Percentiles rank a stretch among this genome's conserved stretches.
Evolutionary conservation across 306 rosid species (phyloP).

Genomic region (Castanea crenata): DNA sequence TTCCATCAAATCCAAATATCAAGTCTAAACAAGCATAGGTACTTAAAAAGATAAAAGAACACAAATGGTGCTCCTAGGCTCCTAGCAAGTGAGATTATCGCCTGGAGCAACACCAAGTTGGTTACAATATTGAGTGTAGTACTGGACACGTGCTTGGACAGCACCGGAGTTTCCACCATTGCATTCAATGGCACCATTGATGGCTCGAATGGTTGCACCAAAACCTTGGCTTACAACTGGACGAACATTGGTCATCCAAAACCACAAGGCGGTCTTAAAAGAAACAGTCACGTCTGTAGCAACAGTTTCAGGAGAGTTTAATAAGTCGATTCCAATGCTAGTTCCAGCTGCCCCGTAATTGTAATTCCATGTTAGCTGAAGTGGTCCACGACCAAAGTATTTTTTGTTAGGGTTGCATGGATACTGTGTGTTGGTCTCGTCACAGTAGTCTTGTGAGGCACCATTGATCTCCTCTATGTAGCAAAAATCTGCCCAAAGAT

Average conservation of each 20-base stretch:
- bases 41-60: too few relatives aligned
- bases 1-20: too few relatives aligned
- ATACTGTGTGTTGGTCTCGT: constrained; percentile 49
- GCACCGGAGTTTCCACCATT: constrained; percentile 50
- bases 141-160: constrained; percentile 42
- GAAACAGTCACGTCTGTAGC: constrained; percentile 50
- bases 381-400: constrained; percentile 79
- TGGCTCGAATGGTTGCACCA: constrained; percentile 83
- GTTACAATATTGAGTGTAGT: constrained; percentile 55
- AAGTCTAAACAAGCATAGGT: too few relatives aligned
- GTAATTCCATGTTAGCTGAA: constrained; percentile 84
- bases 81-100: constrained; percentile 50
- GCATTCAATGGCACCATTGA: constrained; percentile 65
- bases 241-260: constrained; percentile 60
- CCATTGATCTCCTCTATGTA: constrained; percentile 83
- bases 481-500: constrained; percentile 54
- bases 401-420: constrained; percentile 66
- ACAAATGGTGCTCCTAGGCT: constrained; percentile 9
- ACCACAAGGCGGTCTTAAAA: constrained; percentile 78
- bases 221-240: constrained; percentile 63
- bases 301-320: constrained; percentile 63
- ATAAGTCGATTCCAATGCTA: constrained; percentile 49
- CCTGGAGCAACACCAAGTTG: constrained; percentile 69
- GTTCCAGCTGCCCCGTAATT: constrained; percentile 75
- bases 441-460: constrained; percentile 72